Evolutionary conservation across 495 filamentous ascomycete species (phyloP).

Genomic region (Acidiella bohemica): DNA sequence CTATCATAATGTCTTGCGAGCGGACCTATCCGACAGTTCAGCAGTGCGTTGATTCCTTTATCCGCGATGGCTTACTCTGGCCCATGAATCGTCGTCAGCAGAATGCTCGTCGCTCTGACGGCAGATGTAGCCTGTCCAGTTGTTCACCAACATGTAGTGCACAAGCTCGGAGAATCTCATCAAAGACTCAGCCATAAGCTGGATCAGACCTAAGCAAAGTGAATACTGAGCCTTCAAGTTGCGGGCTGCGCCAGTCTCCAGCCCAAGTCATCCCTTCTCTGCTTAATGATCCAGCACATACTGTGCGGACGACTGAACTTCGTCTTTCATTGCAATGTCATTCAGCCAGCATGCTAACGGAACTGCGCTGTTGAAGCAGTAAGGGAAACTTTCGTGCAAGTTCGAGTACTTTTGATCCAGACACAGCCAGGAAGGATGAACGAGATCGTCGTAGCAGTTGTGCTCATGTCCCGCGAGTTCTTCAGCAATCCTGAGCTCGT

Average conservation of each 20-base stretch:
- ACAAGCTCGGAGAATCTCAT: constrained; percentile 31
- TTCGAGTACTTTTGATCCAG: constrained; percentile 43
- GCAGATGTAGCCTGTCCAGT: constrained; percentile 37
- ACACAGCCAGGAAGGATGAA: constrained; percentile 42
- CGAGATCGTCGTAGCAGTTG: constrained; percentile 47
- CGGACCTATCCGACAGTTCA: constrained; percentile 31
- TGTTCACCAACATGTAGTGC: constrained; percentile 37
- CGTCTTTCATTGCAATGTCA: constrained; percentile 41
- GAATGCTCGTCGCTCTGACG: constrained; percentile 31
- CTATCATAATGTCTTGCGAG: constrained; percentile 39
- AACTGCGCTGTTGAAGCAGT: constrained; percentile 56
- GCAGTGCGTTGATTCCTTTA: too few species aligned
- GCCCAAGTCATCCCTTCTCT: constrained; percentile 49
- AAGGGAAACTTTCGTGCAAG: constrained; percentile 47
- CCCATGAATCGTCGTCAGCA: constrained; percentile 29
- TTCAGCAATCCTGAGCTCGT: constrained; percentile 3
- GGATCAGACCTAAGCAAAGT: constrained; percentile 40
- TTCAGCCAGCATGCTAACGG: constrained; percentile 47
- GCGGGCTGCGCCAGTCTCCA: constrained; percentile 36
- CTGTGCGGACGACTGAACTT: constrained; percentile 37
- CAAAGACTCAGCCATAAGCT: constrained; percentile 29
- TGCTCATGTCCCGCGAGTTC: constrained; percentile 48
- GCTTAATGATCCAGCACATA: constrained; percentile 41
- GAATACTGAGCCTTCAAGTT: constrained; percentile 44
- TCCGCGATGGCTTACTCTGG: too few species aligned